Percentiles rank a stretch among this genome's conserved stretches.
Evolutionary conservation across 495 filamentous ascomycete genomes (phyloP).

Genomic region (Hypoxylon lienhwacheense): DNA sequence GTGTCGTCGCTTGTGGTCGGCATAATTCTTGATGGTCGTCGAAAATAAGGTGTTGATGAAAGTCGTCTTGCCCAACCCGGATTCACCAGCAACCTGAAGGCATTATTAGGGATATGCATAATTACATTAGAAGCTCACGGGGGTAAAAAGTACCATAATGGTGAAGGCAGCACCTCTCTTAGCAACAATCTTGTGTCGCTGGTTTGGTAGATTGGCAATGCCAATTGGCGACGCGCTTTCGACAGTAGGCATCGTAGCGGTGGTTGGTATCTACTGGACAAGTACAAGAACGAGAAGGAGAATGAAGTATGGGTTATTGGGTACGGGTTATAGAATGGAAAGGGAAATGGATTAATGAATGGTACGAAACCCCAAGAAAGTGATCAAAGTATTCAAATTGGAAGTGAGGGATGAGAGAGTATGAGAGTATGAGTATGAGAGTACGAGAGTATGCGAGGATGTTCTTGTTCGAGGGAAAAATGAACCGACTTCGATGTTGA

Average conservation of each 20-base stretch:
- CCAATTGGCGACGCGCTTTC: conserved; percentile 94
- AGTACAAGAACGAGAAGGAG: conserved; percentile 36
- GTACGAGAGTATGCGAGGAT: no score
- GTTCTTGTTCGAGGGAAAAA: conserved; percentile 9
- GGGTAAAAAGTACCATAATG: conserved; percentile 81
- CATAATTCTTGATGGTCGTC: conserved; percentile 99
- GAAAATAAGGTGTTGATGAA: conserved; percentile 99
- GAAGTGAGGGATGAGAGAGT: conserved; percentile 1
- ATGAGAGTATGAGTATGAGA: conserved; percentile 4
- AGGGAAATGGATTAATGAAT: not conserved
- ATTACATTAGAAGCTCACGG: not conserved
- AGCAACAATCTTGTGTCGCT: conserved; percentile 99
- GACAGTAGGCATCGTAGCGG: conserved; percentile 69
- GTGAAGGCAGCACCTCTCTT: conserved; percentile 99
- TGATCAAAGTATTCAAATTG: not conserved
- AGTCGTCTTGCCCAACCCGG: conserved; percentile 96
- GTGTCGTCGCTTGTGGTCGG: conserved; percentile 97
- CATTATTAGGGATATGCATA: conserved; percentile 39
- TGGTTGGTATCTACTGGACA: conserved; percentile 15
- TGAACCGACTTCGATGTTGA: conserved; percentile 28
- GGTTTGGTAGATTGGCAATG: conserved; percentile 99
- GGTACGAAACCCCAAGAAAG: conserved; percentile 7
- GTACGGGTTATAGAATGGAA: not conserved
- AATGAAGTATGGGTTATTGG: conserved; percentile 1
- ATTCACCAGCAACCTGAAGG: conserved; percentile 90